Base-by-base conservation (phyloP, 371 early-diverging fungal genomes). In the Lichtheimia hyalospora region DNA sequence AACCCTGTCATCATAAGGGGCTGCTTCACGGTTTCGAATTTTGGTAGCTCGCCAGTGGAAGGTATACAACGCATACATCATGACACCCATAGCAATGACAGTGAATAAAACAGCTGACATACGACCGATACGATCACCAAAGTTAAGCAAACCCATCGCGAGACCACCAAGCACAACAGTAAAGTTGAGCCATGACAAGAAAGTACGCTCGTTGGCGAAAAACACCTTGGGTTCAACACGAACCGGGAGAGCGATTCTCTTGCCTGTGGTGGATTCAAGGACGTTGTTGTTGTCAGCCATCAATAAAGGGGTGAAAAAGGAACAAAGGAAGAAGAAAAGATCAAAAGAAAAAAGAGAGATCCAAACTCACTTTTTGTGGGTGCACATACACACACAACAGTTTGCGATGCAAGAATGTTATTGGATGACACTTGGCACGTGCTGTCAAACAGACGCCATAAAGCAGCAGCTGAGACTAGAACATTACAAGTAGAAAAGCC, bases 181-280 rank as follows among this genome's bases (percentile, higher is more conserved):
- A 63, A 89, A 87, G 74, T 89, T 86, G 54, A 89, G 82, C 88
- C 87, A 89, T 28, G 93, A 90, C 54, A 98, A 77, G 69, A 97
- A 97, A 5, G 98, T 98, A 51, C 98, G 85, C 75, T 98, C 98
- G 73, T 98, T 98, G 59, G 98, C 98, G 75, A 98, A 98, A 71
- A 94, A 97, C 15, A 96, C 96, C 76, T 98, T 98, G 58, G 98
- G 98, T 64, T 98, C 98, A 5, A 96, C 88, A 3, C 96, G 87
- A 34, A 92, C 89, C 0, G 93, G 93, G 10, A 90, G 71, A 0
- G 88, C 89, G 49, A 94, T 92, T 28, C 86, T 79, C 62, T 83
- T 85, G 54, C 57, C 57, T 3, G 59, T 65, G 5, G 66, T 60
- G 2, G 64, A 61, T 56, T 64, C 70, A 12, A 63, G 58, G 3